Conservation (phyloP, 2,329 filamentous ascomycete genomes). For the Parafenestella ontariensis region DNA sequence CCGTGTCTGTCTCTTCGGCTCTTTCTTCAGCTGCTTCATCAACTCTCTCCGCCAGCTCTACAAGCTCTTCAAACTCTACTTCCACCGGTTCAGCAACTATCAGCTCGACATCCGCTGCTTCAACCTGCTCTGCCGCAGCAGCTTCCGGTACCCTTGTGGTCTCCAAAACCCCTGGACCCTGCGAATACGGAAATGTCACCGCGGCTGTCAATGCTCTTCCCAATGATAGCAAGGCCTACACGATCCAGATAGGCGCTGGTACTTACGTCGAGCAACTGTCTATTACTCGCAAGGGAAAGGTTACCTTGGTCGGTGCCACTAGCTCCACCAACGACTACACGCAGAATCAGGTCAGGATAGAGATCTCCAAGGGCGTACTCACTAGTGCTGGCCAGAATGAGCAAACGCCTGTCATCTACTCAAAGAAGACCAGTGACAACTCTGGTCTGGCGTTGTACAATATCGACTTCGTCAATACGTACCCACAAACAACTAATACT, state of each 20-base stretch:
- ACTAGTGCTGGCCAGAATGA: constrained; percentile 54
- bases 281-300: constrained; percentile 51
- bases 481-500: constrained; percentile 37
- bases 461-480: constrained; percentile 52
- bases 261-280: constrained; percentile 53
- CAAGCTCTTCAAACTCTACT: constrained; percentile 2
- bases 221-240: constrained; percentile 50
- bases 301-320: constrained; percentile 51
- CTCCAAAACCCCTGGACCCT: constrained; percentile 36
- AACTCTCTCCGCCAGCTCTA: constrained; percentile 12
- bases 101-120: constrained; percentile 8
- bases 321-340: constrained; percentile 43
- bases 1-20: constrained; percentile 7
- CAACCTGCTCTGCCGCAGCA: constrained; percentile 37
- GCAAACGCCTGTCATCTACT: constrained; percentile 54
- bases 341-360: constrained; percentile 50
- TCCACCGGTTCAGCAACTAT: neutral
- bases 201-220: constrained; percentile 55
- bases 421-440: constrained; percentile 49
- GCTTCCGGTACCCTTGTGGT: constrained; percentile 45
- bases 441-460: constrained; percentile 26
- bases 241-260: constrained; percentile 52
- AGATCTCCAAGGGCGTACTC: constrained; percentile 48
- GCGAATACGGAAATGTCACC: constrained; percentile 52
- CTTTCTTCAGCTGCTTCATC: constrained; percentile 2